phyloP scores from a whole-genome alignment of 2,329 filamentous ascomycete species.

The Aspergillus unguis region DNA sequence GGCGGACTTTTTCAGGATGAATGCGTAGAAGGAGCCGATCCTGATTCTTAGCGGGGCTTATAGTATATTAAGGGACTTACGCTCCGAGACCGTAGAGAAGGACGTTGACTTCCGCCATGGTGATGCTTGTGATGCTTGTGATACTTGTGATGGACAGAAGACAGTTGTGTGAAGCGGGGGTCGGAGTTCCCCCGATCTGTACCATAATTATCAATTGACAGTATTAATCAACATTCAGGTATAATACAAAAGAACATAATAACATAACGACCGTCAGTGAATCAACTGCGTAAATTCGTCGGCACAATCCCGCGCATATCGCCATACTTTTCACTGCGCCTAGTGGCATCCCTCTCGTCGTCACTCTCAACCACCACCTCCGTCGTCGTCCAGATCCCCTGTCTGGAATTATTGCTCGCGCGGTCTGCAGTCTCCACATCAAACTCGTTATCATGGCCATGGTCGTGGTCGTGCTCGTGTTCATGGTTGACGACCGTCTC shows the following conservation, averaged over 20 bases:
- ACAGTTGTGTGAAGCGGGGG: background rate
- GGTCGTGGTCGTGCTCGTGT: background rate
- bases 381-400: slow-evolving; percentile 13
- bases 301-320: background rate
- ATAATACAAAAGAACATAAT: background rate
- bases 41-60: slow-evolving; percentile 28
- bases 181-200: background rate
- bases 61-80: slow-evolving; percentile 35
- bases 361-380: slow-evolving; percentile 7
- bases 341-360: background rate
- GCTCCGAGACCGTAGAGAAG: slow-evolving; percentile 55
- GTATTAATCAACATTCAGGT: background rate
- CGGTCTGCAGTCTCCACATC: background rate
- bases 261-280: background rate
- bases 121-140: background rate
- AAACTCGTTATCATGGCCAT: background rate
- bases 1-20: slow-evolving; percentile 47
- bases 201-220: background rate
- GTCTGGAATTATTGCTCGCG: slow-evolving; percentile 1
- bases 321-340: background rate
- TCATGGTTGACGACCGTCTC: background rate
- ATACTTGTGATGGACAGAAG: background rate
- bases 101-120: slow-evolving; percentile 34
- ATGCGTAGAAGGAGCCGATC: slow-evolving; percentile 58
- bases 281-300: background rate